A percentile compares a stretch with the other conserved stretches of the same genome.
These are phyloP conservation scores for Coemansia sp. DNA, from an alignment of 192 early-diverging fungal genomes.

Conservation along the genomic window DNA sequence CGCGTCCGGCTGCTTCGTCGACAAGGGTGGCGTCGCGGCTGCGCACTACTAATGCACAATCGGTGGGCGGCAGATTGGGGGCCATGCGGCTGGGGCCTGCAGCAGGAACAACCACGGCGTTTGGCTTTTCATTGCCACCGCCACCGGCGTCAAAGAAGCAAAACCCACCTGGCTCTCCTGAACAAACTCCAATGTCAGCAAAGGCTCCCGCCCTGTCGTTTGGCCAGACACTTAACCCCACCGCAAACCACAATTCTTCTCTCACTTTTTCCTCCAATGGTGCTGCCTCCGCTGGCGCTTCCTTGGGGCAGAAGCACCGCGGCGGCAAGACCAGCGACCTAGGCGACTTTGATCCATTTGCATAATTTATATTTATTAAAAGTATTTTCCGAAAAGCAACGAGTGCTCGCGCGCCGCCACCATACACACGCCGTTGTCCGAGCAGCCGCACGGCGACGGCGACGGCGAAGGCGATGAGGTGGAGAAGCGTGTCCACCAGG, in stretches of 20 bases:
- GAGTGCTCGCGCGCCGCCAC: neutral
- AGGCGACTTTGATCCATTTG: constrained; percentile 49
- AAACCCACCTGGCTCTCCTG: neutral
- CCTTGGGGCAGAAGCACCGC: constrained; percentile 29
- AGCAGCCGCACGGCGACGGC: no score
- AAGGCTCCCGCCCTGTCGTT: neutral
- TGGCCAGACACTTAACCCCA: neutral
- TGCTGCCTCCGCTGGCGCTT: no score
- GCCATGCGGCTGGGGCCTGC: neutral
- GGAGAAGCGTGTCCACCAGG: constrained; percentile 1
- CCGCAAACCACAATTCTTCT: neutral
- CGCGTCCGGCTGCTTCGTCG: neutral
- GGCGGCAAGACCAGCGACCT: constrained; percentile 40
- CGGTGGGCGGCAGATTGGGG: neutral
- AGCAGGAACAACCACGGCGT: neutral
- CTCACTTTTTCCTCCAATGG: no score
- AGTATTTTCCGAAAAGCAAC: neutral
- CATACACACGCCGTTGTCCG: neutral
- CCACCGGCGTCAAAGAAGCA: neutral
- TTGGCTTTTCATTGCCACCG: neutral
- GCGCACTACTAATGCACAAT: neutral
- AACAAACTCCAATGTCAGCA: neutral
- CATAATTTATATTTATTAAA: constrained; percentile 5
- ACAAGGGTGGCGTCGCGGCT: neutral
- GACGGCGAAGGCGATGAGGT: no score